Evolutionary conservation across 2,329 filamentous ascomycete species (phyloP), one percentile per base, ranked within the genome.

Genomic region (Orbilia brochopaga): DNA sequence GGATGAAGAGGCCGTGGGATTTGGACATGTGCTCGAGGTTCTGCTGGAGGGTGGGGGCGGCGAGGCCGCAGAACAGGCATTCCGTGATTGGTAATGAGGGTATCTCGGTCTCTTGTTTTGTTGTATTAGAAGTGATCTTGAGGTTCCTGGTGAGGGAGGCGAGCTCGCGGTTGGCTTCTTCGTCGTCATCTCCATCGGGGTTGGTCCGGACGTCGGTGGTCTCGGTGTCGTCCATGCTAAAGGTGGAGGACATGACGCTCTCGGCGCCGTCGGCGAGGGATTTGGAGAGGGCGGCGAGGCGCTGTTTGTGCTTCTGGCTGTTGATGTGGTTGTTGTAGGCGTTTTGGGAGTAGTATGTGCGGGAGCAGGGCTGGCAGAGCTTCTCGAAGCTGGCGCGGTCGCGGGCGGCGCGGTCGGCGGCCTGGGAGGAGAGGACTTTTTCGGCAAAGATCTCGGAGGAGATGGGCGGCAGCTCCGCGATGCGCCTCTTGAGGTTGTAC

Each of bases 311-410:
- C 80, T 96, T 96, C 76, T 91, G 88, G 81, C 92, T 97, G 69
- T 87, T 88, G 64, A 97, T 80, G 78, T 99, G 94, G 80, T 97
- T 99, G 78, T 88, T 87, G 80, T 90, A 97, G 35, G 94, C 93
- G 81, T 97, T 97, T 78, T 97, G 91, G 81, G 92, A 97, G 83
- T 89, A 97, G 80, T 96, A 99, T 13, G 90, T 92, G 83, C 96
- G 96, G 77, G 90, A 86, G 82, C 94, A 99, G 19, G 88, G 85
- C 1, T 87, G 83, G 80, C 94, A 99, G 30, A 83, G 82, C 78
- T 90, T 92, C 79, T 97, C 91, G 78, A 92, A 97, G 13, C 90
- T 87, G 2, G 92, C 93, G 80, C 91, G 91, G 74, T 92, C 90
- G 63, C 92, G 91, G 74, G 93, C 91, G 35, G 91, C 91, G 46